These are phyloP conservation scores for Termitomyces eurrhizus DNA, from an alignment of 768 basidiomycete genomes.

Conservation along the genomic window DNA sequence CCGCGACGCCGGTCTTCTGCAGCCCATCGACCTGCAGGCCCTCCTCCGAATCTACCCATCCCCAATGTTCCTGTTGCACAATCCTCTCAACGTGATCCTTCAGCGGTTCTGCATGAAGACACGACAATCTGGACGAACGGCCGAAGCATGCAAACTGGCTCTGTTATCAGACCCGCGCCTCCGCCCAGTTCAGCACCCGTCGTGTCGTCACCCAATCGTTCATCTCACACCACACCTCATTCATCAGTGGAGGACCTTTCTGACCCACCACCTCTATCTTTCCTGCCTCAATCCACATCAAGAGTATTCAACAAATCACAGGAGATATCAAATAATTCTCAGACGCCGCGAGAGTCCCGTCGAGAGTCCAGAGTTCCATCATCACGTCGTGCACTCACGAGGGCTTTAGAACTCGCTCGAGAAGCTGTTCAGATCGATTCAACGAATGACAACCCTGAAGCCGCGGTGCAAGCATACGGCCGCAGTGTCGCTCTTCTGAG, in stretches of 20 bases:
- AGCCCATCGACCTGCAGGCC: constrained; percentile 61
- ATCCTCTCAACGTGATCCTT: constrained; percentile 19
- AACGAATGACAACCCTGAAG: constrained; percentile 83
- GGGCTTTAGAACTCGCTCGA: constrained; percentile 82
- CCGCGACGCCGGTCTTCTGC: constrained; percentile 70
- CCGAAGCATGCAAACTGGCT: constrained; percentile 29
- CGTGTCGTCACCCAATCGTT: constrained; percentile 51
- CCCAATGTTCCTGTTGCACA: constrained; percentile 52
- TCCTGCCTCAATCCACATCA: constrained; percentile 38
- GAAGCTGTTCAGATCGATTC: constrained; percentile 88
- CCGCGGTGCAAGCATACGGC: constrained; percentile 85
- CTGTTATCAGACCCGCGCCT: constrained; percentile 32
- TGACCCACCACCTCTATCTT: constrained; percentile 55
- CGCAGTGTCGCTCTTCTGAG: constrained; percentile 82
- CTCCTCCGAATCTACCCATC: constrained; percentile 73
- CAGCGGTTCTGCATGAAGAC: constrained; percentile 20
- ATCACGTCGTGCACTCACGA: constrained; percentile 81
- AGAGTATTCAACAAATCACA: constrained; percentile 26
- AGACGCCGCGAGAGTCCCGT: constrained; percentile 40
- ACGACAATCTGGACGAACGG: constrained; percentile 21
- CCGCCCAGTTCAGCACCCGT: constrained; percentile 55
- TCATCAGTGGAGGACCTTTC: constrained; percentile 47
- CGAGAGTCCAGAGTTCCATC: constrained; percentile 61
- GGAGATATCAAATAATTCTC: constrained; percentile 41
- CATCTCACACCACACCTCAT: constrained; percentile 21